phyloP scores from a whole-genome alignment of 2,329 filamentous ascomycete species.

The Myriosclerotinia curreyana region DNA sequence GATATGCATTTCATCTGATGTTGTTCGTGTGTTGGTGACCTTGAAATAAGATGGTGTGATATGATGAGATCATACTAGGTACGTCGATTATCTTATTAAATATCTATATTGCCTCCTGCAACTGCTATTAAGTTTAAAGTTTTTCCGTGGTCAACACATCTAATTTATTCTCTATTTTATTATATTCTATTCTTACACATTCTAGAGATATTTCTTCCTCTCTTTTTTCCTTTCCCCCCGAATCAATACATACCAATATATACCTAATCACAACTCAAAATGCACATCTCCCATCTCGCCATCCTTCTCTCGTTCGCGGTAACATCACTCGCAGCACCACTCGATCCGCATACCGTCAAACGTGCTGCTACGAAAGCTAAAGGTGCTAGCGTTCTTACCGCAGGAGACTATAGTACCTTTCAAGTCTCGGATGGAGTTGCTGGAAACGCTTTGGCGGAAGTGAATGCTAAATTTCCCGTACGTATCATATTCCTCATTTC shows the following conservation, averaged over 20 bases:
- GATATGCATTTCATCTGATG: too few relatives aligned
- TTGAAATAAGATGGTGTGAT: too few relatives aligned
- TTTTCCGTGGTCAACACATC: neutral
- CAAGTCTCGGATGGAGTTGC: slow-evolving; percentile 51
- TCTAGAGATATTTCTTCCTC: too few relatives aligned
- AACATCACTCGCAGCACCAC: slow-evolving; percentile 19
- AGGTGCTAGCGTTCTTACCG: slow-evolving; percentile 26
- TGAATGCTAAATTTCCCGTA: slow-evolving; percentile 54
- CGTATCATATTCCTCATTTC: slow-evolving; percentile 24
- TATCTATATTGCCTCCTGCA: neutral
- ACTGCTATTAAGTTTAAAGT: too few relatives aligned
- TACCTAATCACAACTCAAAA: slow-evolving; percentile 13
- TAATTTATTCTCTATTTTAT: neutral
- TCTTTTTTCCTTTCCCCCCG: too few relatives aligned
- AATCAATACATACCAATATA: neutral
- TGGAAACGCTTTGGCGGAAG: slow-evolving; percentile 53
- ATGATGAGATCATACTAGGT: too few relatives aligned
- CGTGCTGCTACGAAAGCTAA: neutral
- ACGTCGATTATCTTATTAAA: too few relatives aligned
- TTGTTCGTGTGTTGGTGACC: too few relatives aligned
- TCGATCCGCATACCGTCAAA: slow-evolving; percentile 8
- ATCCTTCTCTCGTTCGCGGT: slow-evolving; percentile 26
- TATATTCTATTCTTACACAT: too few relatives aligned
- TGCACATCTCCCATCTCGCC: slow-evolving; percentile 30
- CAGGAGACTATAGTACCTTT: slow-evolving; percentile 40